Evolutionary conservation across 306 rosid species (phyloP).

Genomic region (Castanopsis chinensis): DNA sequence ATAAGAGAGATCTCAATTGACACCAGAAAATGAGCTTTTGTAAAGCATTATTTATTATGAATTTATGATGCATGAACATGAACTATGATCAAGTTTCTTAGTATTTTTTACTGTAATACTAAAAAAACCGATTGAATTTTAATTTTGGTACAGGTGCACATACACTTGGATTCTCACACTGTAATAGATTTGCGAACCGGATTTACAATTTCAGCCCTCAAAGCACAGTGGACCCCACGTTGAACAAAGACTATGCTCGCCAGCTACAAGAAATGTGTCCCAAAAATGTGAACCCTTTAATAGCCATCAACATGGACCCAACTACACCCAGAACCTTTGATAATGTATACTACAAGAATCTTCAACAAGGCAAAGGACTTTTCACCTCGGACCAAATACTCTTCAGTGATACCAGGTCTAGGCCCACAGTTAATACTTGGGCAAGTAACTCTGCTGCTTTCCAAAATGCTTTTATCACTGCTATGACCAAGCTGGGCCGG

Average conservation of each 20-base stretch:
- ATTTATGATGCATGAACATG: not conserved
- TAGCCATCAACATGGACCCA: slow-evolving; percentile 86
- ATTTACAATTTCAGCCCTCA: slow-evolving; percentile 44
- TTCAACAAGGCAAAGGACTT: slow-evolving; percentile 53
- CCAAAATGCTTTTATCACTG: slow-evolving; percentile 45
- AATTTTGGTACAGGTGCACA: slow-evolving; percentile 58
- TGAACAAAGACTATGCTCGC: slow-evolving; percentile 35
- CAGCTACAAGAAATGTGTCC: slow-evolving; percentile 58
- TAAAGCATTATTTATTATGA: too few relatives aligned
- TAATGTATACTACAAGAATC: slow-evolving; percentile 59
- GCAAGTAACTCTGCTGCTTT: slow-evolving; percentile 41
- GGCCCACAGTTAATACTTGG: slow-evolving; percentile 46
- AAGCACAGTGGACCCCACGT: slow-evolving; percentile 46
- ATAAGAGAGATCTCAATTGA: too few relatives aligned
- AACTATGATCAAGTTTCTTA: not conserved
- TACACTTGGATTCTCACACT: slow-evolving; percentile 78
- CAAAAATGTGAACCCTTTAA: slow-evolving; percentile 49
- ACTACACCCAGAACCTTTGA: slow-evolving; percentile 57
- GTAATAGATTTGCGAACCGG: slow-evolving; percentile 46
- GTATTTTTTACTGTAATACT: too few relatives aligned
- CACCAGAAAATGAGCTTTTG: too few relatives aligned
- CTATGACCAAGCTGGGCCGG: slow-evolving; percentile 75
- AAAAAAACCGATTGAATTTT: not conserved
- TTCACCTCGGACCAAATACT: slow-evolving; percentile 73
- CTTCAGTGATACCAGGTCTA: slow-evolving; percentile 52